Conservation (phyloP, 2,329 filamentous ascomycete species). For the Lasiodiplodia sp. region DNA sequence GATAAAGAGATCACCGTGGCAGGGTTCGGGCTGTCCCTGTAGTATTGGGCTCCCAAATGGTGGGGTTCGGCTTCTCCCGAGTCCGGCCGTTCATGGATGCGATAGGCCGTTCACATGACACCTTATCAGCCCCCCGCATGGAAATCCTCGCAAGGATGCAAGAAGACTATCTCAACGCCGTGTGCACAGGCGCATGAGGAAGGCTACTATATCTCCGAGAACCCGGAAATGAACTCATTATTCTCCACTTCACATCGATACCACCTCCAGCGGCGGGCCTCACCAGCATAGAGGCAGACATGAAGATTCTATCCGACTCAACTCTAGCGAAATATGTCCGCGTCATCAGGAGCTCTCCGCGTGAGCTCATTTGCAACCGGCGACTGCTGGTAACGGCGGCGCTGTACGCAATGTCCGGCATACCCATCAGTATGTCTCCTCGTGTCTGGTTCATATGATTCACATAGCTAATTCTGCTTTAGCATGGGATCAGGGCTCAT, state of each 20-base stretch:
- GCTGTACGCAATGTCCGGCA: slow-evolving; percentile 33
- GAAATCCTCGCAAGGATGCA: slow-evolving; percentile 1
- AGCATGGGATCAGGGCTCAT: slow-evolving; percentile 47
- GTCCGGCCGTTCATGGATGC: not conserved
- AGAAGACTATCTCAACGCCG: not conserved
- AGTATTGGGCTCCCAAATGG: not conserved
- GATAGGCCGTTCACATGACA: not conserved
- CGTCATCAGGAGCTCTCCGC: slow-evolving; percentile 31
- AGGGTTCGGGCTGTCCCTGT: not conserved
- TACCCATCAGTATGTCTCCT: slow-evolving; percentile 32
- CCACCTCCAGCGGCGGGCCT: not conserved
- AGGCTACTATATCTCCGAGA: not conserved
- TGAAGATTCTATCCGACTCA: slow-evolving; percentile 31
- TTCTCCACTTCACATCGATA: not conserved
- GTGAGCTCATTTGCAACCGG: slow-evolving; percentile 33
- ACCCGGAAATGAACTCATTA: not conserved
- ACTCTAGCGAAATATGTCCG: slow-evolving; percentile 32
- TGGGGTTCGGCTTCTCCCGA: slow-evolving; percentile 2
- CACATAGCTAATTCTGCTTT: not conserved
- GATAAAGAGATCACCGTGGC: not conserved
- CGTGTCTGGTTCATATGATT: not conserved
- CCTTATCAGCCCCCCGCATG: not conserved
- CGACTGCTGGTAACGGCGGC: slow-evolving; percentile 33
- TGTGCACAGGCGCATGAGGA: not conserved
- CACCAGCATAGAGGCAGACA: slow-evolving; percentile 1